Evolutionary conservation across 2,329 filamentous ascomycete genomes (phyloP).

Genomic region (Calonectria naviculata): DNA sequence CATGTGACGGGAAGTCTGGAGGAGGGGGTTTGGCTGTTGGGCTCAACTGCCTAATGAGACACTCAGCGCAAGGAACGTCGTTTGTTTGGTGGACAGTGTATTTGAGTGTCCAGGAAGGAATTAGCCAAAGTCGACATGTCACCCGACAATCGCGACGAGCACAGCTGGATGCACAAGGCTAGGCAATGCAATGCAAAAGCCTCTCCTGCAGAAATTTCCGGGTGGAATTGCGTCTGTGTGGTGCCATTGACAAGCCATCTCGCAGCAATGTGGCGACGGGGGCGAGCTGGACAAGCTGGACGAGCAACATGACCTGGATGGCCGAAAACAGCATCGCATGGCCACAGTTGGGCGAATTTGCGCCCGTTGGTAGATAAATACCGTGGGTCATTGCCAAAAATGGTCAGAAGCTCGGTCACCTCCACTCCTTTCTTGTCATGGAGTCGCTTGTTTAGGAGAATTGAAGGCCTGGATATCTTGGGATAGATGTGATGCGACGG

Average conservation of each 20-base stretch:
- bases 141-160: conserved; percentile 25
- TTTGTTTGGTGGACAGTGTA: background rate
- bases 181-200: conserved; percentile 30
- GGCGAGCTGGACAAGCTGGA: too few relatives aligned
- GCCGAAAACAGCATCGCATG: conserved; percentile 13
- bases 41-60: background rate
- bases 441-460: conserved; percentile 22
- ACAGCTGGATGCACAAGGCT: conserved; percentile 24
- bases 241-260: conserved; percentile 34
- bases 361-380: conserved; percentile 34
- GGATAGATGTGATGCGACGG: conserved; percentile 31
- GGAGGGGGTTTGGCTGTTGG: background rate
- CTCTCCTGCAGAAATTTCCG: conserved; percentile 26
- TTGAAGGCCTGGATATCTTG: conserved; percentile 20
- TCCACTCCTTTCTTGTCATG: conserved; percentile 23
- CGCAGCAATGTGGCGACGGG: background rate
- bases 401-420: conserved; percentile 25
- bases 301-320: conserved; percentile 19
- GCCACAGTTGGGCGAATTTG: conserved; percentile 13
- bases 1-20: background rate
- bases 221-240: conserved; percentile 29
- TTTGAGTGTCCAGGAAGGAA: conserved; percentile 10
- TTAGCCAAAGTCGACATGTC: conserved; percentile 26
- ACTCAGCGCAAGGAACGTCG: background rate
- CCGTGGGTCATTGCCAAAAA: conserved; percentile 36